Conservation (phyloP, 345 rosid genomes). For the Kernera saxatilis region DNA sequence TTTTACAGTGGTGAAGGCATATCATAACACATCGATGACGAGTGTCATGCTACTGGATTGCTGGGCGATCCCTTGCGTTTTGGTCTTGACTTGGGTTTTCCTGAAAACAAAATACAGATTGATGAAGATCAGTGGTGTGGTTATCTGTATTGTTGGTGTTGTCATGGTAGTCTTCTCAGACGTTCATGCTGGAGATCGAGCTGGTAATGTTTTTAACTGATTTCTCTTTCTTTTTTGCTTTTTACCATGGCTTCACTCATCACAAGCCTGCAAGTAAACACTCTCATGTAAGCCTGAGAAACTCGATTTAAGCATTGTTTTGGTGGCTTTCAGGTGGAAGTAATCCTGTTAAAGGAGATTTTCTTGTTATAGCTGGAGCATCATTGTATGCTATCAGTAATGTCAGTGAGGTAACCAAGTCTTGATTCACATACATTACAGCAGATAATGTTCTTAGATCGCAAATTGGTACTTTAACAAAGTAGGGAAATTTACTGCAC, state of each 20-base stretch:
- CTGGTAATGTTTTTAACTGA: constrained; percentile 38
- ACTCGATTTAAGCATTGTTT: neutral
- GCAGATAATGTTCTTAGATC: too few species aligned
- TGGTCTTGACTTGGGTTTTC: constrained; percentile 78
- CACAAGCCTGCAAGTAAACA: neutral
- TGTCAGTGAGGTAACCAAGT: constrained; percentile 59
- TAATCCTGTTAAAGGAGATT: constrained; percentile 66
- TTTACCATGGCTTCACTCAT: too few species aligned
- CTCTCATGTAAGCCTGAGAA: neutral
- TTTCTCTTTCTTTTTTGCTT: too few species aligned
- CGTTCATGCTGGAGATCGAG: constrained; percentile 70
- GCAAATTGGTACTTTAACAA: neutral
- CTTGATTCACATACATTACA: too few species aligned
- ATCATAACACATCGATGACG: constrained; percentile 79
- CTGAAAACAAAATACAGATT: constrained; percentile 70
- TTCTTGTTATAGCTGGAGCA: constrained; percentile 64
- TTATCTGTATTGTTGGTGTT: constrained; percentile 74
- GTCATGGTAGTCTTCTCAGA: constrained; percentile 85
- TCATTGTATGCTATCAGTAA: constrained; percentile 64
- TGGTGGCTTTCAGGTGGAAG: constrained; percentile 46
- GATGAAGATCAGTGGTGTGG: constrained; percentile 72
- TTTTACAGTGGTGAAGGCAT: constrained; percentile 86
- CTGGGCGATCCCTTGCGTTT: constrained; percentile 86
- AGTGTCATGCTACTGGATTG: constrained; percentile 94
- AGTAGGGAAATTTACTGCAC: neutral